Conservation (phyloP, 2,329 filamentous ascomycete species). For the Microdochium paspali region DNA sequence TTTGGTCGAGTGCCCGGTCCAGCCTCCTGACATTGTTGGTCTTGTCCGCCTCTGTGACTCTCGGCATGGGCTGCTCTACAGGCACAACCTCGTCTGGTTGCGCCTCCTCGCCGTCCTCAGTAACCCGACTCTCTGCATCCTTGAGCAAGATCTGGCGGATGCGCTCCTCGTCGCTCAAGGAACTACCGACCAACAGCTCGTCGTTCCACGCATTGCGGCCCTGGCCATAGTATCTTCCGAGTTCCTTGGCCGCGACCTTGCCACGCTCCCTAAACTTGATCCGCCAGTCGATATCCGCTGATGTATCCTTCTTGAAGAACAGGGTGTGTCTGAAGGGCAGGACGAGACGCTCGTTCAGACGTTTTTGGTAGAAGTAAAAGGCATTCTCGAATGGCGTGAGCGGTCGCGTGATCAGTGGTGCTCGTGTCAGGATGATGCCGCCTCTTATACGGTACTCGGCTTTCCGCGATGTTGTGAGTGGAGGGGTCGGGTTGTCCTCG, state of each 20-base stretch:
- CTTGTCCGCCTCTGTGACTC: slow-evolving; percentile 70
- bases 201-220: slow-evolving; percentile 77
- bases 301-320: slow-evolving; percentile 89
- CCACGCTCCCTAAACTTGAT: slow-evolving; percentile 68
- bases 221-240: slow-evolving; percentile 72
- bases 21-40: slow-evolving; percentile 67
- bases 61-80: slow-evolving; percentile 60
- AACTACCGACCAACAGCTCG: slow-evolving; percentile 69
- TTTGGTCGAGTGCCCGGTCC: slow-evolving; percentile 70
- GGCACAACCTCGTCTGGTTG: slow-evolving; percentile 50
- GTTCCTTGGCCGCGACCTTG: slow-evolving; percentile 69
- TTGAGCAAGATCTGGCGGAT: slow-evolving; percentile 61
- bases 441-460: slow-evolving; percentile 41
- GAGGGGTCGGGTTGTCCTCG: slow-evolving; percentile 18
- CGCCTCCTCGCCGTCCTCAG: slow-evolving; percentile 51
- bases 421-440: slow-evolving; percentile 77
- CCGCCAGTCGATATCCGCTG: slow-evolving; percentile 80
- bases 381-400: slow-evolving; percentile 84
- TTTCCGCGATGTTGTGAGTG: slow-evolving; percentile 13
- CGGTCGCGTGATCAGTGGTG: slow-evolving; percentile 76
- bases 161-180: slow-evolving; percentile 52
- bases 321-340: slow-evolving; percentile 84
- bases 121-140: slow-evolving; percentile 61
- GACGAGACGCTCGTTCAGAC: slow-evolving; percentile 84
- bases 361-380: slow-evolving; percentile 95